phyloP scores from a whole-genome alignment of 148 eudicot genomes.

The Chenopodium berlandieri region DNA sequence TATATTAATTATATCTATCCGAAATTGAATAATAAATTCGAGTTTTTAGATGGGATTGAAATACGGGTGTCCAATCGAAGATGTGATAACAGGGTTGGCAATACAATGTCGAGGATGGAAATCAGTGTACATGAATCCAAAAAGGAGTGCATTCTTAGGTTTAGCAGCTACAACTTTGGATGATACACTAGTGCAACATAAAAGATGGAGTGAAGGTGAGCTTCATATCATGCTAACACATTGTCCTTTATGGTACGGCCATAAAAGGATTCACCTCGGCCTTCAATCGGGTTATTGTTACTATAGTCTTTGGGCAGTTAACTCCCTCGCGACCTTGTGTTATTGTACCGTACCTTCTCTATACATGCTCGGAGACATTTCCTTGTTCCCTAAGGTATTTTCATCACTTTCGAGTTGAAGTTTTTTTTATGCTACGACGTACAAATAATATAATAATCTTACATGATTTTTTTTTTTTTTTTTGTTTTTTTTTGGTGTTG shows the following conservation, averaged over 20 bases:
- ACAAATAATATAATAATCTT: too few relatives aligned
- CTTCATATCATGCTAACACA: slow-evolving; percentile 57
- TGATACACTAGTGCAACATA: slow-evolving; percentile 65
- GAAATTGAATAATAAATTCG: not conserved
- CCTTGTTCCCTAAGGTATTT: slow-evolving; percentile 72
- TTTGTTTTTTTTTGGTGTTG: not conserved
- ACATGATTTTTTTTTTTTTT: too few relatives aligned
- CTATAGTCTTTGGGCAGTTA: slow-evolving; percentile 61
- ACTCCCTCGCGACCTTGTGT: slow-evolving; percentile 47
- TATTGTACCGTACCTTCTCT: slow-evolving; percentile 69
- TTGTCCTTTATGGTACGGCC: slow-evolving; percentile 61
- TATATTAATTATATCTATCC: not conserved
- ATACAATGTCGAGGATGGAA: slow-evolving; percentile 83
- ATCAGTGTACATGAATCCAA: slow-evolving; percentile 57
- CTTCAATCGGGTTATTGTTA: slow-evolving; percentile 46
- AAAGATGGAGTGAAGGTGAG: slow-evolving; percentile 92
- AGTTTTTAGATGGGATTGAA: slow-evolving; percentile 65
- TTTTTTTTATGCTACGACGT: too few relatives aligned
- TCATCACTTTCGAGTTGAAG: not conserved
- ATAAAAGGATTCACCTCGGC: slow-evolving; percentile 41
- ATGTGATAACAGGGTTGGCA: slow-evolving; percentile 71
- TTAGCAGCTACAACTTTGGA: slow-evolving; percentile 52
- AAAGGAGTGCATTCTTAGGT: slow-evolving; percentile 57
- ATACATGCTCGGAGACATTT: slow-evolving; percentile 46
- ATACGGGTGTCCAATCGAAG: slow-evolving; percentile 79